Base-by-base conservation (phyloP, 2,329 filamentous ascomycete genomes). In the Orbilia oligospora region DNA sequence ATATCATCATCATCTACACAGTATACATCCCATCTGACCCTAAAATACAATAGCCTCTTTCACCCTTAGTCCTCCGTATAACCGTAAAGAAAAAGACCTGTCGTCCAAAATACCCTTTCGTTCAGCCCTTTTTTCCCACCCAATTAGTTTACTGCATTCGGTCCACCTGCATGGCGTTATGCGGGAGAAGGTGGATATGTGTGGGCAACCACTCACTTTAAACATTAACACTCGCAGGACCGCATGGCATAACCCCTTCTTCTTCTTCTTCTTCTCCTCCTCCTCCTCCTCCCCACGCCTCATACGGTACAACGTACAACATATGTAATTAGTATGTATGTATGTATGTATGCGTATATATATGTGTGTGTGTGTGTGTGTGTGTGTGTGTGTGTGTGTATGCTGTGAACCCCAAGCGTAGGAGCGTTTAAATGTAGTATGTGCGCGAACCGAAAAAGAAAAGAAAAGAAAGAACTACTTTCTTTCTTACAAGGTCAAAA, bases 101-200 rank as follows among this genome's bases (percentile, higher is more conserved):
- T 58, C 38, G 36, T 61, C 56, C 33, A 44, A 61, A 61, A 41
- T 44, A 24, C 22, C 33, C 36, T 24, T 61, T 44, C 12, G 27
- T 61, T 66, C 65, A 67, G 71, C 71, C 64, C 63, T 68, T 49
- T 36, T 18, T 61, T 44, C 71, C 66, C 51, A 51, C 73, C 73
- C 73, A 77, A 77, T 77, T 77, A 71, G 67, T 77, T 77, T 67
- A 67, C 73, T 77, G 49, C 73, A 71, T 77, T 76, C 67, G 73
- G 67, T 22, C 73, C 73, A 77, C 73, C 73, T 71, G 73, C 73
- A 71, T 77, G 70, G 70, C 70, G 49, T 61, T 73, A 67, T 73
- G 70, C 70, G 70, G 70, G 70, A 71, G 56, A 49, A 55, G 20
- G 33, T 51, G 64, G 36, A 49, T 27, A 30, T 16, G 9, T 65